Evolutionary conservation across 352 stramenopile species (phyloP), one percentile per base, ranked within the genome.

Genomic region (Phytophthora citricola): DNA sequence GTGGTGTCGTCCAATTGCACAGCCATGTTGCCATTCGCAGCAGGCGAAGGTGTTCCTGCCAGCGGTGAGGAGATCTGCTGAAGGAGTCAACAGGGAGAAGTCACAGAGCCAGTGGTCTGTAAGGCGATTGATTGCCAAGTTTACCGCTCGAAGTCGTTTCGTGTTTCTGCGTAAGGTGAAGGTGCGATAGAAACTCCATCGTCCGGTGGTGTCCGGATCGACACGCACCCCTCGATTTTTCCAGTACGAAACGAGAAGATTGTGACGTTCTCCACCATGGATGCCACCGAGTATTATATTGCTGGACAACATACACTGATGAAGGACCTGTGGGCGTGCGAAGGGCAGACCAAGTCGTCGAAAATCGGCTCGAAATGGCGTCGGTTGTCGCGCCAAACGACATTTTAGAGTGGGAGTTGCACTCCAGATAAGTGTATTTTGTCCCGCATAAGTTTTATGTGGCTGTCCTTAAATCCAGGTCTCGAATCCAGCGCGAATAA

Each of bases 151-250:
- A 43, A 43, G 17, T 20, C 36, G 36, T 34, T 36, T 36, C 31
- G 31, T 36, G 31, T 36, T 14, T 36, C 31, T 36, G 31, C 31
- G 31, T 12, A 36, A 36, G 31, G 31, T 36, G 31, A 36, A 36
- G 14, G 54, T 63, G 56, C 56, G 56, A 63, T 63, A 63, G 44
- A 63, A 63, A 56, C 44, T 10, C 43, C 41, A 43, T 67, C 49
- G 44, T 63, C 52, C 44, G 51, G 60, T 51, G 51, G 60, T 61
- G 59, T 43, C 50, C 22, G 6, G 46, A 36, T 31, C 7, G 15
- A 49, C 34, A 46, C 9, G 27, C 31, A 53, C 9, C 41, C 15
- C 27, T 34, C 27, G 41, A n/a, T 34, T 53, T 46, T 47, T 43
- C 29, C 24, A n/a, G 17, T 22, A 38, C 27, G 26, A 58, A 29